Percentiles rank a stretch among this genome's conserved stretches.
These are phyloP conservation scores for Sequoia sempervirens DNA, from an alignment of 75 land plant genomes.

Conservation along the genomic window DNA sequence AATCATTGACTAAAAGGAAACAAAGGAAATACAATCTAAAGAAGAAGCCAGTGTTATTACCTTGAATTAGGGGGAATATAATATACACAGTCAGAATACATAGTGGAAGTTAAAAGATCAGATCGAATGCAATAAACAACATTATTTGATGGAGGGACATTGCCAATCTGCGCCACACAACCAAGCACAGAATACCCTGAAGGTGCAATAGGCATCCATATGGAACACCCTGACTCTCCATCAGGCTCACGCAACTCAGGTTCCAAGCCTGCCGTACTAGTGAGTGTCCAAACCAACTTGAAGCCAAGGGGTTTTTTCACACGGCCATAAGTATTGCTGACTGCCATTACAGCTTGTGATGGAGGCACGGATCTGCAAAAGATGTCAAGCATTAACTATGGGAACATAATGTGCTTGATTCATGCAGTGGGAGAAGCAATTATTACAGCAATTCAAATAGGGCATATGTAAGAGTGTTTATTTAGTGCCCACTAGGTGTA, in stretches of 20 bases:
- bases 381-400: not conserved
- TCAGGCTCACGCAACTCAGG: slow-evolving; percentile 7
- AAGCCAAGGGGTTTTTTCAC: slow-evolving; percentile 80
- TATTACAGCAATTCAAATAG: not conserved
- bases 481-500: not conserved
- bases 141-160: slow-evolving; percentile 59
- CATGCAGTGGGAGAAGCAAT: not conserved
- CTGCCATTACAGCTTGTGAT: slow-evolving; percentile 87
- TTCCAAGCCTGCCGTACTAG: slow-evolving; percentile 23
- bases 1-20: not conserved
- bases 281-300: slow-evolving; percentile 56
- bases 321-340: slow-evolving; percentile 78
- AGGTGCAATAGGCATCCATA: slow-evolving; percentile 93
- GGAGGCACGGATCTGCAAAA: slow-evolving; percentile 83
- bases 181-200: slow-evolving; percentile 78
- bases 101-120: slow-evolving; percentile 80
- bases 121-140: slow-evolving; percentile 76
- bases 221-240: slow-evolving; percentile 54
- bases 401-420: slow-evolving; percentile 1
- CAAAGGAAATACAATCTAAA: not conserved
- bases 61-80: slow-evolving; percentile 50
- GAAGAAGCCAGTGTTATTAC: slow-evolving; percentile 14
- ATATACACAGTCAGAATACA: slow-evolving; percentile 69
- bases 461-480: not conserved
- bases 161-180: slow-evolving; percentile 75